phyloP scores from a whole-genome alignment of 805 yeast genomes.

The Pichia nanzhaoensis region DNA sequence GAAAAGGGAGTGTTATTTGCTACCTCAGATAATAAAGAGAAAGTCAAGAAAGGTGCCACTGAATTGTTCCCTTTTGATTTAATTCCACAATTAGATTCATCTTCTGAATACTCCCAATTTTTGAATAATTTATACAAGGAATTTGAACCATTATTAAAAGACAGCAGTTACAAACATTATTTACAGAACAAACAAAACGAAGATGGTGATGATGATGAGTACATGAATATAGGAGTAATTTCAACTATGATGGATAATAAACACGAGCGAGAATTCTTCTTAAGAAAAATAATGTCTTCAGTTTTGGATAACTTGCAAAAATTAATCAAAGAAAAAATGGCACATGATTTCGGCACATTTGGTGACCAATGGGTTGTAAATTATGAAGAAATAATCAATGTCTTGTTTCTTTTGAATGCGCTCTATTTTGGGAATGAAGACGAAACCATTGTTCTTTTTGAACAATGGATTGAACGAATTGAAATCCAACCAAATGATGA shows the following conservation, averaged over 20 bases:
- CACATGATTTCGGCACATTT: constrained; percentile 15
- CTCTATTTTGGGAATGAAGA: constrained; percentile 39
- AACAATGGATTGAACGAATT: constrained; percentile 62
- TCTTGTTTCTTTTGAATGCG: constrained; percentile 54
- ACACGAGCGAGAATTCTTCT: constrained; percentile 33
- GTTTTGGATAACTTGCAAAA: constrained; percentile 26
- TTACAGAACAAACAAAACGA: constrained; percentile 5
- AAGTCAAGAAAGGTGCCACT: constrained; percentile 30
- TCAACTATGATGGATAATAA: constrained; percentile 30
- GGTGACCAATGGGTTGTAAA: constrained; percentile 21
- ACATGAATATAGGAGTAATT: constrained; percentile 27
- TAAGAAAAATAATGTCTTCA: constrained; percentile 22
- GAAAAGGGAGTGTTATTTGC: constrained; percentile 36
- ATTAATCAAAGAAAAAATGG: constrained; percentile 27
- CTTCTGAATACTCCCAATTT: constrained; percentile 39
- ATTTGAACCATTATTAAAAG: constrained; percentile 44
- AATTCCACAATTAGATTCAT: constrained; percentile 32
- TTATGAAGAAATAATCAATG: constrained; percentile 38
- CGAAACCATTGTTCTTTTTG: constrained; percentile 37
- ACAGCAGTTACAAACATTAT: constrained; percentile 33
- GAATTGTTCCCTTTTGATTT: constrained; percentile 36
- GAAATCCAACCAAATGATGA: constrained; percentile 59
- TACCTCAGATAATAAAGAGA: constrained; percentile 14
- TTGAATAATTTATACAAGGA: constrained; percentile 45
- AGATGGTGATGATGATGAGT: constrained; percentile 18